Conservation (phyloP, 176 grass and related monocot species). For the Lolium multiflorum region DNA sequence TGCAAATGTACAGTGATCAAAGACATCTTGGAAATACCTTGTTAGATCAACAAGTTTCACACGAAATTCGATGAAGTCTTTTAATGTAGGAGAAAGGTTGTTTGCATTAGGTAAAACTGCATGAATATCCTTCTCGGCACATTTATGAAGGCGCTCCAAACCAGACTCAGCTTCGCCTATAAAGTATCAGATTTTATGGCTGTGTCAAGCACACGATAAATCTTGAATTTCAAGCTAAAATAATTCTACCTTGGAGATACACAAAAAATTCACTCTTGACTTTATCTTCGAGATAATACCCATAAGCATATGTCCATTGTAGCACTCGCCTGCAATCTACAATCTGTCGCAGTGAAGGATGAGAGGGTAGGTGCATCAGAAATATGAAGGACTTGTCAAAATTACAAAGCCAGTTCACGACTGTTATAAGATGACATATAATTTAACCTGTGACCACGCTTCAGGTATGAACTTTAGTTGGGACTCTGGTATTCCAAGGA, state of each 20-base stretch:
- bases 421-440: not conserved
- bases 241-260: slow-evolving; percentile 83
- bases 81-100: slow-evolving; percentile 23
- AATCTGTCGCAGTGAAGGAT: slow-evolving; percentile 57
- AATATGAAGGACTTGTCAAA: slow-evolving; percentile 2
- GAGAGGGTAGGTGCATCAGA: slow-evolving; percentile 12
- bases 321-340: slow-evolving; percentile 92
- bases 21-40: slow-evolving; percentile 51
- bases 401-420: slow-evolving; percentile 20
- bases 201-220: slow-evolving; percentile 27
- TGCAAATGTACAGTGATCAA: not conserved
- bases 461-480: slow-evolving; percentile 93
- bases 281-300: slow-evolving; percentile 82
- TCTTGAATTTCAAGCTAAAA: not conserved
- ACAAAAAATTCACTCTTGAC: slow-evolving; percentile 88
- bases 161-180: slow-evolving; percentile 92
- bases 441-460: slow-evolving; percentile 89
- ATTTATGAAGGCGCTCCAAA: slow-evolving; percentile 95
- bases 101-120: slow-evolving; percentile 49
- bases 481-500: slow-evolving; percentile 77
- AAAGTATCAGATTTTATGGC: slow-evolving; percentile 24
- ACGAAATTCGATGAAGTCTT: slow-evolving; percentile 65
- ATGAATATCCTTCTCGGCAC: slow-evolving; percentile 90
- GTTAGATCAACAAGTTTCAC: slow-evolving; percentile 83
- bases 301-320: slow-evolving; percentile 98